phyloP scores from a whole-genome alignment of 768 basidiomycete species.

The Sarcodon aspratus region DNA sequence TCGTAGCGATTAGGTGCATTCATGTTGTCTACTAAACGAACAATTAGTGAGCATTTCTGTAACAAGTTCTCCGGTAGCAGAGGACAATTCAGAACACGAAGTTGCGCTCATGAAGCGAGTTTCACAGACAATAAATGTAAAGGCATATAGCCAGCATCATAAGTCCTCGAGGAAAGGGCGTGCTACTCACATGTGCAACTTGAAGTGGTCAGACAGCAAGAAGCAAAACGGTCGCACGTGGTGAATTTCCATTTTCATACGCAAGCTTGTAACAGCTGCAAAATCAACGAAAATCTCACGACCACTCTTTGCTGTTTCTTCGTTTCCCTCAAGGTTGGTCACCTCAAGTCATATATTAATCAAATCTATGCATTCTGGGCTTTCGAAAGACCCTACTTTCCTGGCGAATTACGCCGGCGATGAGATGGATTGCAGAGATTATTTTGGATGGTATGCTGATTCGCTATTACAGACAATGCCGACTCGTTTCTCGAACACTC shows the following conservation, averaged over 20 bases:
- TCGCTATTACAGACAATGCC: slow-evolving; percentile 58
- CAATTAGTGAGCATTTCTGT: background rate
- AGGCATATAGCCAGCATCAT: slow-evolving; percentile 37
- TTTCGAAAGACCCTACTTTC: slow-evolving; percentile 1
- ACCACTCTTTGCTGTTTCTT: too few relatives aligned
- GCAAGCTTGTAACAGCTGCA: too few relatives aligned
- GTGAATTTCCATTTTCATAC: too few relatives aligned
- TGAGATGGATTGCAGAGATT: background rate
- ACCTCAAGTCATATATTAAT: background rate
- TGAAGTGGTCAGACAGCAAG: too few relatives aligned
- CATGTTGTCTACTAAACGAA: slow-evolving; percentile 29
- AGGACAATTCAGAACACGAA: slow-evolving; percentile 29
- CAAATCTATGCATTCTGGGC: slow-evolving; percentile 4
- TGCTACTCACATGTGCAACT: slow-evolving; percentile 7
- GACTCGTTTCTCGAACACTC: slow-evolving; percentile 91
- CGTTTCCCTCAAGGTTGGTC: background rate
- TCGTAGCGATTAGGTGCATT: slow-evolving; percentile 94
- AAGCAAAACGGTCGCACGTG: too few relatives aligned
- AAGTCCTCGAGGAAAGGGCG: background rate
- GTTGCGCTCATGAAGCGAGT: slow-evolving; percentile 31
- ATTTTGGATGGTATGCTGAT: slow-evolving; percentile 1
- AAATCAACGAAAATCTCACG: too few relatives aligned
- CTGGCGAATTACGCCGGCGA: background rate
- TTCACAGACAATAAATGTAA: slow-evolving; percentile 64
- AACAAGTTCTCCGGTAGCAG: background rate